Evolutionary conservation across 371 early-diverging fungal species (phyloP), one percentile per base, ranked within the genome.

Genomic region (Capniomyces stellatus): DNA sequence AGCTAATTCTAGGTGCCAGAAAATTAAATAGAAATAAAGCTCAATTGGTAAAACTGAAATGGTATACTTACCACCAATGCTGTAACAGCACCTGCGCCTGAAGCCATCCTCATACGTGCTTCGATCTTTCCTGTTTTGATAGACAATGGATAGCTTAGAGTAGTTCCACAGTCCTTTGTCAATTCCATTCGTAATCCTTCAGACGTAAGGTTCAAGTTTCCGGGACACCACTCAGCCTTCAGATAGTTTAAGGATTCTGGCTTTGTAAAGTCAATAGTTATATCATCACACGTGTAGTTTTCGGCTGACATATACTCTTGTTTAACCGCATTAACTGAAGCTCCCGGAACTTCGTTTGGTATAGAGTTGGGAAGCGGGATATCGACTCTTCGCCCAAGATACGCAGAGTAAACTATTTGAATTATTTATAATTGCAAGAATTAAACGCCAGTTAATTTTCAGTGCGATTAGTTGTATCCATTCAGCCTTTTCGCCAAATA

Each of bases 131-230:
- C 68, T 39, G 54, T 52, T 29, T 58, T 54, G 39, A 67, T 52
- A 25, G 56, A 50, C 29, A 43, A 44, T 15, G 56, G 54, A 40
- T 59, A 64, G 15, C 55, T 46, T 19, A 62, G 46, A 21, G 64
- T 67, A 1, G 65, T 67, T 23, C 65, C 65, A 43, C 68, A 67
- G 19, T 62, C 62, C 19, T 46, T 46, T 4, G 64, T 59, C 13
- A 67, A 62, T 2, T 54, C 51, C 64, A 58, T 52, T 0, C 49
- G 50, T 3, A 65, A 41, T 2, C 56, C 43, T 24, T 31, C 51
- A 31, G 29, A 47, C 0, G 46, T 51, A n/a, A 54, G 54, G 35
- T 59, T 58, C n/a, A 47, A 51, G 23, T 64, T 64, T 43, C 62
- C 64, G 1, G 64, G 64, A 27, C 64, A 64, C 64, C 62, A 64